These are phyloP conservation scores for Neonectria ditissima DNA, from an alignment of 2,329 filamentous ascomycete genomes.

Conservation along the genomic window DNA sequence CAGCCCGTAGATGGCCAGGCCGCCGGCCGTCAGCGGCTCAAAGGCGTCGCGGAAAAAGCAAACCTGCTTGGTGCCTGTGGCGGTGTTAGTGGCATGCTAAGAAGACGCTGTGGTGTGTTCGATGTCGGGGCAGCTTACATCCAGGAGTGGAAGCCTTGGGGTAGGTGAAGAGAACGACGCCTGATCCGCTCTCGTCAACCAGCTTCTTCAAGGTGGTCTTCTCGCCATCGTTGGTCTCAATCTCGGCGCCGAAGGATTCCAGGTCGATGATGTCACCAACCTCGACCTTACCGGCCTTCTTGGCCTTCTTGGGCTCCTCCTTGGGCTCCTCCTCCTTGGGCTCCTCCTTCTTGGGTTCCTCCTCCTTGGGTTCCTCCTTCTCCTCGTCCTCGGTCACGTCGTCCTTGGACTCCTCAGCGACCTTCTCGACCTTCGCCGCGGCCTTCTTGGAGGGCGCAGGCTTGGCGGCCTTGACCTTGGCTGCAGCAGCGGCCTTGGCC, in stretches of 20 bases:
- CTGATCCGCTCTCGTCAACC: slow-evolving; percentile 83
- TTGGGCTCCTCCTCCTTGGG: slow-evolving; percentile 28
- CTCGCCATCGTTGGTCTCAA: slow-evolving; percentile 86
- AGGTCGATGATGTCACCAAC: slow-evolving; percentile 69
- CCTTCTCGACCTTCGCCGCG: slow-evolving; percentile 27
- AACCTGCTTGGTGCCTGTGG: slow-evolving; percentile 88
- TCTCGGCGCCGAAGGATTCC: slow-evolving; percentile 73
- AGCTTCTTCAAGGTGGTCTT: slow-evolving; percentile 85
- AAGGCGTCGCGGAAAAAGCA: slow-evolving; percentile 94
- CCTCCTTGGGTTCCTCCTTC: slow-evolving; percentile 23
- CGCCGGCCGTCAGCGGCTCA: slow-evolving; percentile 78
- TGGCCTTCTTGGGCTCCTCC: slow-evolving; percentile 49
- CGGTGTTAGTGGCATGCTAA: slow-evolving; percentile 22
- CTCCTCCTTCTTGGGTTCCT: slow-evolving; percentile 30
- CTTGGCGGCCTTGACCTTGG: slow-evolving; percentile 50
- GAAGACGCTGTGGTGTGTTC: background rate
- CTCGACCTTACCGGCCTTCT: slow-evolving; percentile 53
- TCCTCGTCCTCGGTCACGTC: slow-evolving; percentile 19
- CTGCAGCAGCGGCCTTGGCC: slow-evolving; percentile 51
- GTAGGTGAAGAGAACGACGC: slow-evolving; percentile 94
- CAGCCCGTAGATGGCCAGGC: slow-evolving; percentile 89
- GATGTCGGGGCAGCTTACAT: slow-evolving; percentile 71
- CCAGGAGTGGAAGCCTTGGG: slow-evolving; percentile 94
- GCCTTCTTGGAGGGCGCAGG: slow-evolving; percentile 45
- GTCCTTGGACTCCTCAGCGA: slow-evolving; percentile 40